A percentile compares a stretch with the other conserved stretches of the same genome.
These are phyloP conservation scores for Aspergillaceae sp. DNA, from an alignment of 2,329 filamentous ascomycete genomes.

Conservation along the genomic window DNA sequence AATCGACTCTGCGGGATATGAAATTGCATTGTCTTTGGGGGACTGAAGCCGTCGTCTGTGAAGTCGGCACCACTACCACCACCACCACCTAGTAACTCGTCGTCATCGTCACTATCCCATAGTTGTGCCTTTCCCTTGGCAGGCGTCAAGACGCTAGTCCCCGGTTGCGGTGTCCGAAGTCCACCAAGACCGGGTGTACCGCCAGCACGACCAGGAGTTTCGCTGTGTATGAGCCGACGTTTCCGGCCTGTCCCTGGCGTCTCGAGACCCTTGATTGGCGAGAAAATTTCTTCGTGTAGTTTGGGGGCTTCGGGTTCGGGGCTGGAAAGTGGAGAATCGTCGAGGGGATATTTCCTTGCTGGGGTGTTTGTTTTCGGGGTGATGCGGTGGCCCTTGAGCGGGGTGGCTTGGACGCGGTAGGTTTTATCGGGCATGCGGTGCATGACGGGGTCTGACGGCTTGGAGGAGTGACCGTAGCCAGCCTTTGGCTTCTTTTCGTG, in stretches of 20 bases:
- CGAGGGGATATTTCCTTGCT: conserved; percentile 17
- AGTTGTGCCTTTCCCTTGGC: conserved; percentile 35
- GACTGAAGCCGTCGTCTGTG: conserved; percentile 64
- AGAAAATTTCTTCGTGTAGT: conserved; percentile 78
- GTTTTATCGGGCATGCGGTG: conserved; percentile 93
- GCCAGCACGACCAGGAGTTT: too few species aligned
- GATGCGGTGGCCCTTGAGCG: conserved; percentile 22
- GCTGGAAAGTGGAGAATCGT: conserved; percentile 56
- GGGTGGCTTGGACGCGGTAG: conserved; percentile 87
- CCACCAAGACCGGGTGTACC: conserved; percentile 4
- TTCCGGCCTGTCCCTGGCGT: conserved; percentile 36
- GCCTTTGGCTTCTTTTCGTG: conserved; percentile 21
- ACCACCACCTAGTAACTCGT: conserved; percentile 34
- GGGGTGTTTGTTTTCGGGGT: conserved; percentile 23
- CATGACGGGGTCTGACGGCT: conserved; percentile 61
- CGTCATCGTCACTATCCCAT: conserved; percentile 70
- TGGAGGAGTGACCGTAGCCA: conserved; percentile 19
- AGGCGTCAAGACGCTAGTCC: conserved; percentile 78
- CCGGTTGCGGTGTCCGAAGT: conserved; percentile 56
- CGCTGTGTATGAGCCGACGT: conserved; percentile 14
- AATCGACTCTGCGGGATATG: conserved; percentile 43
- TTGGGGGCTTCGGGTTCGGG: conserved; percentile 74
- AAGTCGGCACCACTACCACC: conserved; percentile 48
- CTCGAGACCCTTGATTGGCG: conserved; percentile 47
- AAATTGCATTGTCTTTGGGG: conserved; percentile 64